Base-by-base conservation (phyloP, 1,139 yeast species). In the Petasospora fabianii region DNA sequence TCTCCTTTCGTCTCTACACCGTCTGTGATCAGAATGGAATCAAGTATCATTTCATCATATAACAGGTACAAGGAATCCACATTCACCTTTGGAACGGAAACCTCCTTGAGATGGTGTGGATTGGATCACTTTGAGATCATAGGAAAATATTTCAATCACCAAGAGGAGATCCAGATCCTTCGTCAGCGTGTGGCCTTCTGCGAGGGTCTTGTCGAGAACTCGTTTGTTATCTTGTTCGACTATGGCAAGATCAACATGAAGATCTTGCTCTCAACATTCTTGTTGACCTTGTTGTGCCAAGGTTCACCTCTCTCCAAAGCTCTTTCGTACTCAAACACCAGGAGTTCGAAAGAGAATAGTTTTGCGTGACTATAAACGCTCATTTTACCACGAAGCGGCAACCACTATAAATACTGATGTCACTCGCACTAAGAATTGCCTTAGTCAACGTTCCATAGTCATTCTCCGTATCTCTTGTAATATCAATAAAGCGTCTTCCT, bases 401-500 rank as follows among this genome's bases (percentile, higher is more conserved):
- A 4, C 54, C 53, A 42, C 53, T 49, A 26, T 48, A 49, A 2
- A 51, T 39, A 20, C 46, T 41, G 2, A 39, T 29, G 5, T 38
- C 37, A 26, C 38, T 42, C 5, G 40, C 20, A 6, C 24, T 34
- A 15, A 51, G 24, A 5, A 50, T 30, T 6, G 48, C 33, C 15
- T 13, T 42, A 6, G 54, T 47, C 24, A 51, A 35, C 8, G 38
- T 30, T 1, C 55, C 55, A 33, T 44, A 51, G 6, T 40, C 37
- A 14, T 45, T 45, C 11, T 15, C 16, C 4, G 28, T 27, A 34
- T 62, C 66, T 26, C 55, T 47, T 3, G 46, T 43, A 9, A 63
- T 48, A 41, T 64, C 64, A 29, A 65, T 56, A 5, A 62, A 55
- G 32, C 68, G 49, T 27, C 47, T 50, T 1, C 50, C 53, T 17